Evolutionary conservation across 768 basidiomycete genomes (phyloP), one percentile per base, ranked within the genome.

Genomic region (Epithele typhae): DNA sequence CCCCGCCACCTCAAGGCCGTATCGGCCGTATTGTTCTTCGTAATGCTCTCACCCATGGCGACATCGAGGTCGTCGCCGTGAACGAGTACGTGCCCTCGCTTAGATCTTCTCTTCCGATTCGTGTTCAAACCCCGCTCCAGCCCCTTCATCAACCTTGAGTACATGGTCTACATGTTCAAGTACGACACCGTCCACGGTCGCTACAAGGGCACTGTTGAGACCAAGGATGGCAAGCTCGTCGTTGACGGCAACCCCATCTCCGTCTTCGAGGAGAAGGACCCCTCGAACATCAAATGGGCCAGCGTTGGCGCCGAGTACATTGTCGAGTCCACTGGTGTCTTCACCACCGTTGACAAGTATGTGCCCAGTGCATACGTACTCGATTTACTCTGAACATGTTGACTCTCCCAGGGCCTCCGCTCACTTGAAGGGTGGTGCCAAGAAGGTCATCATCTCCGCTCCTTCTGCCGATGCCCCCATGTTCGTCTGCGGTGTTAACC

Each of bases 141-240:
- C 71, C 95, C 95, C 45, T 99, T 98, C 84, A 97, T 99, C 55
- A 84, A 91, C 66, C 83, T 94, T 58, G 78, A 84, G 3, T 98
- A 99, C 82, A 96, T 98, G 94, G 95, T 93, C 65, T 96, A 96
- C 81, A 92, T 96, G 92, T 94, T 96, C 87, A 95, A 92, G 77
- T 94, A 82, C 64, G 92, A 94, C 67, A 87, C 92, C 47, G 89
- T 92, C 54, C 92, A 95, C 72, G 86, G 92, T 43, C 82, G 87
- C 65, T 98, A 87, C 82, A 84, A 89, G 64, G 95, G 94, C 54
- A 67, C 79, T 39, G 79, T 95, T 58, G 76, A 82, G 68, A 68
- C 75, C 68, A 84, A 86, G 74, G 87, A 91, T 58, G 91, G 88
- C 59, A 95, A 97, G 72, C 89, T 99, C 51, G 65, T 74, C 64